Base-by-base conservation (phyloP, 441 rosid species). In the Jatropha podagrica region DNA sequence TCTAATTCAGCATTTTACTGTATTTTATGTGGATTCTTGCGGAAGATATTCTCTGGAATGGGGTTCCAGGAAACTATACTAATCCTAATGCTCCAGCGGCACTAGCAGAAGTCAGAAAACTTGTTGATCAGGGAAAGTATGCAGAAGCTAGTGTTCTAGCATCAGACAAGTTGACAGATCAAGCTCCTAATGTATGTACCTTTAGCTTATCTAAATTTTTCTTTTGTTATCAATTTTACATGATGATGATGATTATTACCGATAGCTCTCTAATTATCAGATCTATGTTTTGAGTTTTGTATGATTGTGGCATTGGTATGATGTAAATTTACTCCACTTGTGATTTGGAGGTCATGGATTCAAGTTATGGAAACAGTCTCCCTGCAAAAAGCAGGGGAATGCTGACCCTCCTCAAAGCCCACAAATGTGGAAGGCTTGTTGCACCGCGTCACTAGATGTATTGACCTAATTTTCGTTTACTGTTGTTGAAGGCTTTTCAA, bases 11-110 rank as follows among this genome's bases (percentile, higher is more conserved):
- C 0, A 23, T 23, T 23, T 23, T 23, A 23, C 38, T 12, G 17
- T 66, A 20, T 49, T 49, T 49, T 49, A 23, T 23, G 2, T 78
- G 69, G 58, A 62, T 71, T 75, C 32, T n/a, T 84, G 78, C 72
- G 93, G 97, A 93, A 88, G 99, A 93, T 76, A 93, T 96, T 0
- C 86, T 93, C 8, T 95, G 97, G 97, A 93, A 96, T 4, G 98
- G 99, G 68, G 77, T 72, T 40, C 96, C 98, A 0, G 92, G 90
- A 26, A 79, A 92, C 74, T 92, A 95, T 68, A 87, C 93, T 9
- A 81, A 93, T 70, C 90, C 90, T 0, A 79, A 82, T 62, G 98
- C 90, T 12, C 93, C 89, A 0, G 86, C 76, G 73, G 96, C 94
- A 68, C 84, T 91, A 44, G 76, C 91, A 20, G 83, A 71, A 75